These are phyloP conservation scores for Articulospora tetracladia DNA, from an alignment of 495 filamentous ascomycete species.

Conservation along the genomic window DNA sequence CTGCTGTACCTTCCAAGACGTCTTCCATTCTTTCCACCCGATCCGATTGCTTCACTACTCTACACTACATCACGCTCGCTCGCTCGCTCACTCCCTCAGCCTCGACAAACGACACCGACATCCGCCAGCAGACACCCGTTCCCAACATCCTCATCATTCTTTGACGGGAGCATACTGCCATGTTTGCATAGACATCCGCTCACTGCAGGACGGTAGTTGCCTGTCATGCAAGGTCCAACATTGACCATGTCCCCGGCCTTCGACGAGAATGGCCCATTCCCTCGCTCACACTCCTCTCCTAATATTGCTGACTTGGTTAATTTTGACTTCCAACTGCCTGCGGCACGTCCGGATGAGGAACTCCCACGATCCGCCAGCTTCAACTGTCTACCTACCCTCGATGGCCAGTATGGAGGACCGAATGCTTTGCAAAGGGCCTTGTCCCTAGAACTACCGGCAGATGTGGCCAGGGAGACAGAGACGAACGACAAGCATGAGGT, in stretches of 20 bases:
- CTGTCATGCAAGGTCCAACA: slow-evolving; percentile 24
- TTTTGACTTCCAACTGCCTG: slow-evolving; percentile 19
- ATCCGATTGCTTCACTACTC: background rate
- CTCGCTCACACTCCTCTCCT: slow-evolving; percentile 25
- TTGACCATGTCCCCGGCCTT: slow-evolving; percentile 24
- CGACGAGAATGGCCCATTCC: slow-evolving; percentile 18
- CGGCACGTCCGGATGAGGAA: slow-evolving; percentile 9
- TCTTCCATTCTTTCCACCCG: background rate
- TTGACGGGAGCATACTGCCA: background rate
- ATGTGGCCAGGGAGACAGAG: background rate
- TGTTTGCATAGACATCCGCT: slow-evolving; percentile 15
- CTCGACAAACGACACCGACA: background rate
- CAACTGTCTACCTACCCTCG: slow-evolving; percentile 16
- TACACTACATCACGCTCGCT: background rate
- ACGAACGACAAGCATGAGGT: background rate
- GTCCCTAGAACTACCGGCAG: slow-evolving; percentile 5
- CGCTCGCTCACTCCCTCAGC: background rate
- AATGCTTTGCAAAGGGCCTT: slow-evolving; percentile 7
- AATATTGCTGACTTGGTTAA: slow-evolving; percentile 21
- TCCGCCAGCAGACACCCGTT: background rate
- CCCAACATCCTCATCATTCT: background rate
- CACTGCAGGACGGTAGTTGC: slow-evolving; percentile 10
- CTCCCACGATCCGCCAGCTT: slow-evolving; percentile 28
- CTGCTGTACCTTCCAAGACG: background rate
- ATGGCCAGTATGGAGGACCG: slow-evolving; percentile 4